Base-by-base conservation (phyloP, 169 alveolate genomes). In the Cryptosporidium meleagridis region DNA sequence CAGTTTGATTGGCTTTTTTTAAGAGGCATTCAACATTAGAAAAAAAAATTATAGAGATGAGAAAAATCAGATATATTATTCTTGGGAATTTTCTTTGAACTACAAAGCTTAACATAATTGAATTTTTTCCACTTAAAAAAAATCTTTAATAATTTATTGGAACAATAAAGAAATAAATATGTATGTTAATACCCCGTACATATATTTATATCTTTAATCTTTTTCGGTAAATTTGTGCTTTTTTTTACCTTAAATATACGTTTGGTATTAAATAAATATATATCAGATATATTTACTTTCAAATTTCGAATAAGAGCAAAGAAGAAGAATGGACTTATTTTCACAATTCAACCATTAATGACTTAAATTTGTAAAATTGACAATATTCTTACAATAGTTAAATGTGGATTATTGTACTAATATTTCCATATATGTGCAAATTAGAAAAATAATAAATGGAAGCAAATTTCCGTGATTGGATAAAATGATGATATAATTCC, bases 1-100 rank as follows among this genome's bases (percentile, higher is more conserved):
- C 26, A 0, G 44, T 62, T 1, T 70, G 52, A 14, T 51, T 41
- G 55, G 39, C 51, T 73, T 51, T 73, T 55, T 52, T 73, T n/a
- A 33, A 73, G 2, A 65, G 51, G 35, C 86, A 41, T 14, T 70
- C 85, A 70, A 45, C 37, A 70, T 70, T 48, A 21, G 44, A 45
- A 16, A 33, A 31, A 14, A 69, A 69, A 23, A 39, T 1, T 8
- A 31, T 37, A 41, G 14, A 23, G 10, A 69, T 39, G 2, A 69
- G 7, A 33, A 69, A 69, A 23, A 69, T 14, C 53, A 55, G 37
- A 55, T 3, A 26, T 55, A 33, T 23, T 55, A 33, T 23, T 18
- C n/a, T 39, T 69, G 75, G 29, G 75, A 41, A 31, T 69, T 21
- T 69, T 61, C 55, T n/a, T 37, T 21, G 58, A 41, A 69, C 39